These are phyloP conservation scores for Caryopteris hybrid DNA, from an alignment of 305 asterid genomes.

Conservation along the genomic window DNA sequence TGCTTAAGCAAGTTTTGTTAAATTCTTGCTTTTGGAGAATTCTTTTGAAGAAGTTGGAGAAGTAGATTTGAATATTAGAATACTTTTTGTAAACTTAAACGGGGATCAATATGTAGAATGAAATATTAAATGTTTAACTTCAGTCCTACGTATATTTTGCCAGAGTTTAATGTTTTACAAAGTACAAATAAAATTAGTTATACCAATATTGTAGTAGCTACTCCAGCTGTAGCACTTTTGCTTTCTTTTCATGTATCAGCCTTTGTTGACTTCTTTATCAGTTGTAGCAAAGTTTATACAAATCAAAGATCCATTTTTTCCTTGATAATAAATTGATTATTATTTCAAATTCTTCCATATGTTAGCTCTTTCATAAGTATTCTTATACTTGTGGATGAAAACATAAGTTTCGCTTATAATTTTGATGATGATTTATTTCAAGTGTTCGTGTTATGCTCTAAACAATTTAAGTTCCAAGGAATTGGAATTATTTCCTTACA, in stretches of 20 bases:
- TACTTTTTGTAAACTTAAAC: too few species aligned
- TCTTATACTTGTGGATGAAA: neutral
- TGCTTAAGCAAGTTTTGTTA: neutral
- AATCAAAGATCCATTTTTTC: neutral
- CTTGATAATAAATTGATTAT: neutral
- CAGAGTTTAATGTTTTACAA: too few species aligned
- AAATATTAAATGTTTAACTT: too few species aligned
- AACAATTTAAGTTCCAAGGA: conserved; percentile 42
- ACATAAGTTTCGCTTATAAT: neutral
- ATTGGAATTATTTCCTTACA: conserved; percentile 31
- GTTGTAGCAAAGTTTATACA: neutral
- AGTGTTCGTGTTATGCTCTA: conserved; percentile 63
- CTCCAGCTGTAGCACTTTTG: neutral
- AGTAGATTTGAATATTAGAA: neutral
- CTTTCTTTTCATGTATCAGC: neutral
- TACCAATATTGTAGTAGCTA: too few species aligned
- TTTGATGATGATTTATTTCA: conserved; percentile 26
- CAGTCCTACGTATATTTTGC: too few species aligned
- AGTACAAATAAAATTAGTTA: too few species aligned
- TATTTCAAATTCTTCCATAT: neutral
- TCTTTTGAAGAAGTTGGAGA: neutral
- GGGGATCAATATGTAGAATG: too few species aligned
- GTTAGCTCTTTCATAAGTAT: neutral
- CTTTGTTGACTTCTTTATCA: too few species aligned
- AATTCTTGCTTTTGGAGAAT: neutral